phyloP scores from a whole-genome alignment of 371 early-diverging fungal genomes.

The Syncephalastrum racemosum region DNA sequence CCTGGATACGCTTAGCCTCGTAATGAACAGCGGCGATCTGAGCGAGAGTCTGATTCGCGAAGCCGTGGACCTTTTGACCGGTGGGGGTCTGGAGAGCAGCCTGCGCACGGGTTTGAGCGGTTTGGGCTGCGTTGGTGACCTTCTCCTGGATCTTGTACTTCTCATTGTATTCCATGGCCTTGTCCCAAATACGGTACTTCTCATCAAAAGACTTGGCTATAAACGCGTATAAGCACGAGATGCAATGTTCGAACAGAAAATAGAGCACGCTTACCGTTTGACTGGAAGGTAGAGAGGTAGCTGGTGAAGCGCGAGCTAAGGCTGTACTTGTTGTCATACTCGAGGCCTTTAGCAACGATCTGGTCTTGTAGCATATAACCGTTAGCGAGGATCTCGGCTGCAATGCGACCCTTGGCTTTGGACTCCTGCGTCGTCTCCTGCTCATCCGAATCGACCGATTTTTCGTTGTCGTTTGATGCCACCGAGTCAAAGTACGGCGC shows the following conservation, averaged over 20 bases:
- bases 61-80: constrained; percentile 55
- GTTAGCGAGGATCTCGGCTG: constrained; percentile 65
- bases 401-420: constrained; percentile 59
- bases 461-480: constrained; percentile 16
- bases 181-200: constrained; percentile 58
- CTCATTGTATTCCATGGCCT: constrained; percentile 52
- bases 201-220: constrained; percentile 55
- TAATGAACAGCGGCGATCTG: constrained; percentile 61
- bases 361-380: constrained; percentile 60
- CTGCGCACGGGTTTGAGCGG: constrained; percentile 46
- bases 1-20: constrained; percentile 56
- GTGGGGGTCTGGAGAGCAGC: constrained; percentile 59
- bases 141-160: constrained; percentile 64
- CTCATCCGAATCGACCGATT: constrained; percentile 17
- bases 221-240: background rate
- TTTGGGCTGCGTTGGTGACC: constrained; percentile 46
- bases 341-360: constrained; percentile 62
- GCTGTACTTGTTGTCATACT: constrained; percentile 57
- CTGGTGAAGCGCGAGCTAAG: constrained; percentile 31
- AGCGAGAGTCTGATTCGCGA: constrained; percentile 52
- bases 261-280: constrained; percentile 26
- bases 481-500: constrained; percentile 54
- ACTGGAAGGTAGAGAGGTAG: constrained; percentile 29
- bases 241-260: background rate
- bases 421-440: constrained; percentile 47